These are phyloP conservation scores for Alliaria petiolata DNA, from an alignment of 345 rosid species.

Conservation along the genomic window DNA sequence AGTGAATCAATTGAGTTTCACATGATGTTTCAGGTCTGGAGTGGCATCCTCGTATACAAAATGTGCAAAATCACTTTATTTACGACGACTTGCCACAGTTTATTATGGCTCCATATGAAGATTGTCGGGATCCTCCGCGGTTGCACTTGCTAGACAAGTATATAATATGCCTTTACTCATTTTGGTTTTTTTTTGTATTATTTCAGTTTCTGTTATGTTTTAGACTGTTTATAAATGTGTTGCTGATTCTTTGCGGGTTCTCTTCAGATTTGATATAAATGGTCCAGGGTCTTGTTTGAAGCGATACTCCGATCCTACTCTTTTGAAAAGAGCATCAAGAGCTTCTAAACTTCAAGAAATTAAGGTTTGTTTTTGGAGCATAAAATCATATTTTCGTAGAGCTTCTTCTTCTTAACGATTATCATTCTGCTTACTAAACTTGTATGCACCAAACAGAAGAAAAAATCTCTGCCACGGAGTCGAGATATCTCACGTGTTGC, in stretches of 20 bases:
- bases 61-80: slow-evolving; percentile 72
- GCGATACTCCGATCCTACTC: slow-evolving; percentile 87
- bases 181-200: neutral
- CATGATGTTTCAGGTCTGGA: slow-evolving; percentile 62
- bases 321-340: slow-evolving; percentile 63
- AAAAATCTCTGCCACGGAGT: slow-evolving; percentile 1
- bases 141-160: slow-evolving; percentile 89
- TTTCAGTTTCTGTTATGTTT: slow-evolving; percentile 43
- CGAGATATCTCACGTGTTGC: slow-evolving; percentile 10
- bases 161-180: neutral
- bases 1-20: slow-evolving; percentile 5
- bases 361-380: slow-evolving; percentile 49
- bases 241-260: slow-evolving; percentile 19
- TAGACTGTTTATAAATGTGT: slow-evolving; percentile 1
- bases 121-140: slow-evolving; percentile 70
- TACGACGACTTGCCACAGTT: slow-evolving; percentile 76
- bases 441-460: slow-evolving; percentile 19
- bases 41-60: slow-evolving; percentile 76
- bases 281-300: slow-evolving; percentile 93
- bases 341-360: slow-evolving; percentile 46
- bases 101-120: slow-evolving; percentile 85
- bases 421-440: neutral
- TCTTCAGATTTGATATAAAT: slow-evolving; percentile 72
- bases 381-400: neutral
- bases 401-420: neutral